These are phyloP conservation scores for Mycotypha africana DNA, from an alignment of 371 early-diverging fungal species.

Conservation along the genomic window DNA sequence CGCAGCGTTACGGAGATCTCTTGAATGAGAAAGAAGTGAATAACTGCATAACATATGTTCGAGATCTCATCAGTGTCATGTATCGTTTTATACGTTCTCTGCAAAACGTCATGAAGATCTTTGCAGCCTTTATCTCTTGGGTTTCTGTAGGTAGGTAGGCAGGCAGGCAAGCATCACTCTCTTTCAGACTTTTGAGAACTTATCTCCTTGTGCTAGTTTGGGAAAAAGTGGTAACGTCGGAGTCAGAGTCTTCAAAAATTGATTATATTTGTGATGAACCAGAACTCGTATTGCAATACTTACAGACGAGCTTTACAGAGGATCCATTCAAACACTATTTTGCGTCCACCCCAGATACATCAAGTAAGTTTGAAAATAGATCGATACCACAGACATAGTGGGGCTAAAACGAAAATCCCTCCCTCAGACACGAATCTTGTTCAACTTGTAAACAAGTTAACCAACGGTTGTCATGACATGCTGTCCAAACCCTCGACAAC, in stretches of 20 bases:
- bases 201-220: constrained; percentile 7
- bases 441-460: not conserved
- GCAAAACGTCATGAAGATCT: not conserved
- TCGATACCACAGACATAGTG: no score
- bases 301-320: constrained; percentile 9
- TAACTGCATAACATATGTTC: constrained; percentile 1
- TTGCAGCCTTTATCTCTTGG: constrained; percentile 17
- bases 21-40: constrained; percentile 6
- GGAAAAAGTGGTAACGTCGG: constrained; percentile 2
- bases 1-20: constrained; percentile 13
- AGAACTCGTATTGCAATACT: constrained; percentile 12
- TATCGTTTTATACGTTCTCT: constrained; percentile 1
- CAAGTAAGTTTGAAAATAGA: no score
- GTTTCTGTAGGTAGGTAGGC: constrained; percentile 14
- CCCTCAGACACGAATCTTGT: not conserved
- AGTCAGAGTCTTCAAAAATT: no score
- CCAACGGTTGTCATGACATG: constrained; percentile 3
- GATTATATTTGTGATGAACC: constrained; percentile 21
- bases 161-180: no score
- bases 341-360: no score
- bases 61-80: constrained; percentile 1
- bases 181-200: no score
- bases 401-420: no score
- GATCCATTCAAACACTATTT: constrained; percentile 13
- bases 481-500: constrained; percentile 12